Conservation (phyloP, 1,139 yeast species). For the Hyphopichia pseudoburtonii region DNA sequence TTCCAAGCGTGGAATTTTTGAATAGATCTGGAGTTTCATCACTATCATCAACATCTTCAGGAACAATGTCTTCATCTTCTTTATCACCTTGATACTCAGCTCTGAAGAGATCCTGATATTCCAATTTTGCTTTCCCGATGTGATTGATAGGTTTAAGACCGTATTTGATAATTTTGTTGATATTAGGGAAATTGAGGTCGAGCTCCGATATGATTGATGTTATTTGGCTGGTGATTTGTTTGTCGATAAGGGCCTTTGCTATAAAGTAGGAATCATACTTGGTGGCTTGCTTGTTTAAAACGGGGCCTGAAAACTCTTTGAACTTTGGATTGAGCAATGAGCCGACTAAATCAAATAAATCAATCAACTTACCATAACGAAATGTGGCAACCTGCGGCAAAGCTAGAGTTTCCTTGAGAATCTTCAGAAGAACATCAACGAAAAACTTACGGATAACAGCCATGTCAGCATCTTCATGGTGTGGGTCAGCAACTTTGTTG, state of each 20-base stretch:
- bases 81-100: constrained; percentile 37
- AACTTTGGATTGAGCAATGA: constrained; percentile 43
- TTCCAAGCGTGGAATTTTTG: constrained; percentile 85
- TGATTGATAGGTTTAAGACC: constrained; percentile 62
- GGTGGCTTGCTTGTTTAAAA: constrained; percentile 48
- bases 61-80: constrained; percentile 63
- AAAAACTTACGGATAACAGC: constrained; percentile 71
- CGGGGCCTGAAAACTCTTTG: constrained; percentile 42
- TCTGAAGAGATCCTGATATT: constrained; percentile 57
- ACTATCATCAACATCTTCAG: constrained; percentile 54
- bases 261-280: constrained; percentile 60
- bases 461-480: constrained; percentile 65
- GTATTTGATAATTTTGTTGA: constrained; percentile 56
- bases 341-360: constrained; percentile 55
- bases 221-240: constrained; percentile 58
- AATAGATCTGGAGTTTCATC: constrained; percentile 85
- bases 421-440: constrained; percentile 67
- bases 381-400: constrained; percentile 23
- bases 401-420: constrained; percentile 50
- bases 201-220: constrained; percentile 59
- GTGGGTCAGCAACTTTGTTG: constrained; percentile 43
- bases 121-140: constrained; percentile 62
- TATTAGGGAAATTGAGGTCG: constrained; percentile 70
- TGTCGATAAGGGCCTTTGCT: constrained; percentile 65
- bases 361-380: constrained; percentile 56